These are phyloP conservation scores for Cylindrodendrum hubeiense DNA, from an alignment of 2,329 filamentous ascomycete genomes.

Conservation along the genomic window DNA sequence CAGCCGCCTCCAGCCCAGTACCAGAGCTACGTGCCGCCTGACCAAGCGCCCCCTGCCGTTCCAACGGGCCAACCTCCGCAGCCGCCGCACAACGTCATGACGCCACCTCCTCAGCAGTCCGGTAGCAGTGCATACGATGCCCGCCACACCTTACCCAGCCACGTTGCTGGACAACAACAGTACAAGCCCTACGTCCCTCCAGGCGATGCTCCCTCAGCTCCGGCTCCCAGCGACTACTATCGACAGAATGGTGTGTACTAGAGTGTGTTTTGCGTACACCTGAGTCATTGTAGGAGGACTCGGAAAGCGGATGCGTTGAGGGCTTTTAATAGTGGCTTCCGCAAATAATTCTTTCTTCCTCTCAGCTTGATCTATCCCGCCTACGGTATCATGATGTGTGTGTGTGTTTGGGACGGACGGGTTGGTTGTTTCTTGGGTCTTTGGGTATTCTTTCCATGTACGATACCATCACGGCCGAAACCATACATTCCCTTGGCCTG, in stretches of 20 bases:
- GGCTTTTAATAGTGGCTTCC: neutral
- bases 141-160: constrained; percentile 63
- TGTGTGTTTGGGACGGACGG: constrained; percentile 5
- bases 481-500: constrained; percentile 10
- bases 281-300: neutral
- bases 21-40: constrained; percentile 55
- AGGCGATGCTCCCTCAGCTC: constrained; percentile 60
- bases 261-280: neutral
- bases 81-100: constrained; percentile 48
- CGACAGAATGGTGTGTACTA: constrained; percentile 56
- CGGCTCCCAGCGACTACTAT: constrained; percentile 69
- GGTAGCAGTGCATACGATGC: constrained; percentile 62
- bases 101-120: constrained; percentile 59
- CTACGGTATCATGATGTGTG: constrained; percentile 1
- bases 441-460: constrained; percentile 22
- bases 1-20: constrained; percentile 54
- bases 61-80: constrained; percentile 51
- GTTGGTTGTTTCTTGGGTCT: constrained; percentile 10
- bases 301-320: neutral
- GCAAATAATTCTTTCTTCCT: neutral
- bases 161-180: constrained; percentile 58
- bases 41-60: constrained; percentile 56
- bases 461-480: constrained; percentile 27
- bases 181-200: constrained; percentile 73
- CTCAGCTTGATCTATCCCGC: constrained; percentile 1